Evolutionary conservation across 352 stramenopile species (phyloP), one percentile per base, ranked within the genome.

Genomic region (Pythium dissimile): DNA sequence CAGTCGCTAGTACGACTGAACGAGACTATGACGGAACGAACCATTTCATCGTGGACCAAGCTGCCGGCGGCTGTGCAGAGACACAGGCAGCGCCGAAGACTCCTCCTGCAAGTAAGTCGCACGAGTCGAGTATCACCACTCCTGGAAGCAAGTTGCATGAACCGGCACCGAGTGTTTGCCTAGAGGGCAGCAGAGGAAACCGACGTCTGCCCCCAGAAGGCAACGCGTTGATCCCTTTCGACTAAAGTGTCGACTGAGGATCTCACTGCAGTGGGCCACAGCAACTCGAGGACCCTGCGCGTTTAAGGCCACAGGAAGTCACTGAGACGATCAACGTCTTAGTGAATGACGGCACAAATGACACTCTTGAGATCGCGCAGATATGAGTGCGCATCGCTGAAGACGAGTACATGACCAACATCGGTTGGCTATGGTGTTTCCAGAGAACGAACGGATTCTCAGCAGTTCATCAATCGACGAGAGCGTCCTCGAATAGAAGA

Each of bases 251-350:
- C 48, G 18, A 46, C 45, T 16, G 32, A 55, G 23, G 35, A 48
- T 48, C 24, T 57, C 37, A 20, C 37, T 48, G 35, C 50, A 48
- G n/a, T 20, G 39, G 37, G 48, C 13, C 21, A 46, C 28, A 26
- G 48, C 34, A 55, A 34, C 24, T 46, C 48, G 34, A 55, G 32
- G 35, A 35, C 12, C 15, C 34, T 55, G 31, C 48, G 48, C 20
- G 48, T 23, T 35, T 46, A 41, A 48, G 24, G 50, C 37, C 26
- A 16, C 35, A 58, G 26, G 37, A 48, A 58, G 35, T 58, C 15
- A 58, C 50, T 39, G 24, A 58, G 50, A 41, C 38, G n/a, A 16
- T 58, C 23, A 39, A 48, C n/a, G 38, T 58, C 35, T 47, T 48
- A 16, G 28, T 51, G 20, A 59, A 51, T 35, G 28, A 51, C 30